Base-by-base conservation (phyloP, 345 rosid genomes). In the Raphanus raphanistrum region DNA sequence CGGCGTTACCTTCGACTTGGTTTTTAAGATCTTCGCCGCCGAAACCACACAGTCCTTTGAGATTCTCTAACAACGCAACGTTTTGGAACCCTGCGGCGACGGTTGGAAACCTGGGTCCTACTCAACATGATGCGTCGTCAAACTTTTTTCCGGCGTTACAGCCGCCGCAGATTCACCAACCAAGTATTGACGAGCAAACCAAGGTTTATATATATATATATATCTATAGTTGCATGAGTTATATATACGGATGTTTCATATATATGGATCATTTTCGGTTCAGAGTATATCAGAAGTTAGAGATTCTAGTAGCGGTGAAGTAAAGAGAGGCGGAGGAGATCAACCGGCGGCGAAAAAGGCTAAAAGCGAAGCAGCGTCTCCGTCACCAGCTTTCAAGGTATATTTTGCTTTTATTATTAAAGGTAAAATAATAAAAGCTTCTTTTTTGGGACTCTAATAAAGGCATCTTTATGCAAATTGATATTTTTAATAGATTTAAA, bases 331-430 rank as follows among this genome's bases (percentile, higher is more conserved):
- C 78, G 90, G 96, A 9, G 85, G 87, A 21, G 89, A 86, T 50
- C 81, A 80, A 48, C 60, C 89, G 63, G 73, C 86, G 73, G 75
- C 89, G 4, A 92, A 95, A 85, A 89, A 92, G 84, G 80, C 89
- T 41, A 79, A 94, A 84, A 90, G 83, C 74, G 99, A 91, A 85
- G 75, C 94, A 38, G 75, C 90, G 77, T 79, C 96, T 12, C 82
- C 94, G 78, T 73, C 89, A 80, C 99, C 98, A 74, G 86, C 99
- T 79, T 91, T 89, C 82, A 96, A 96, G 98, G 99, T 96, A 81
- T 71, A 48, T 33, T 64, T 81, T 66, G 48, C 67, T 66, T 58
- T 55, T 36, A 2, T 75, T 57, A 32, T 48, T 55, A 9, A 68
- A 45, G 29, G 15, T n/a, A 21, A 58, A 78, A 72, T 61, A 78